Evolutionary conservation across 495 filamentous ascomycete genomes (phyloP).

Genomic region (Thozetella sp.): DNA sequence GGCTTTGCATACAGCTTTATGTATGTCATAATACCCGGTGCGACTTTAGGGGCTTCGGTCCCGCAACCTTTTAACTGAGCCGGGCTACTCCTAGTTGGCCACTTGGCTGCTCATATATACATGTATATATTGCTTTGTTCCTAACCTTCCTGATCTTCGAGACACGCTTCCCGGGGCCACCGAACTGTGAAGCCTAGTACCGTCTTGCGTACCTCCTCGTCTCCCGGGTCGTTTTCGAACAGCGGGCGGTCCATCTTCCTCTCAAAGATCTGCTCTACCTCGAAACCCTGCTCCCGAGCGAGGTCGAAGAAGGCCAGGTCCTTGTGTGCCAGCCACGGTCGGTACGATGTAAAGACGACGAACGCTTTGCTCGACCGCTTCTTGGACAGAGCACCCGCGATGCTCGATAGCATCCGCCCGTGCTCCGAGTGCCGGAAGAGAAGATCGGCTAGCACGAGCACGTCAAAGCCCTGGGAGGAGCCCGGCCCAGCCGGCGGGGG

Average conservation of each 20-base stretch:
- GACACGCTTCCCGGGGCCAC: constrained; percentile 39
- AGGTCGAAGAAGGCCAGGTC: constrained; percentile 86
- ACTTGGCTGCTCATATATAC: too few relatives aligned
- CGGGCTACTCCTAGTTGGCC: too few relatives aligned
- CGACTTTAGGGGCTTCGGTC: too few relatives aligned
- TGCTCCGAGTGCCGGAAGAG: constrained; percentile 91
- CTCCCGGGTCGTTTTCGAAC: constrained; percentile 86
- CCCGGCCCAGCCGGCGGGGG: constrained; percentile 7
- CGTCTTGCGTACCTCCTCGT: constrained; percentile 73
- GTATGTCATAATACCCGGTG: too few relatives aligned
- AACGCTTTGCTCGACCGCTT: constrained; percentile 61
- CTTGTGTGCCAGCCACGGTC: constrained; percentile 83
- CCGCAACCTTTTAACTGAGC: too few relatives aligned
- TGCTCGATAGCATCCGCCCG: constrained; percentile 68
- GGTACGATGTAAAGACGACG: constrained; percentile 92
- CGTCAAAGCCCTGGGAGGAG: constrained; percentile 60
- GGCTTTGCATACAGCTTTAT: too few relatives aligned
- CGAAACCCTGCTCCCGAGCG: constrained; percentile 66
- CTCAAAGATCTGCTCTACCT: constrained; percentile 77
- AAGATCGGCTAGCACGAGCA: constrained; percentile 84
- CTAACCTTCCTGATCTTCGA: neutral
- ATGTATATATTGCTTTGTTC: too few relatives aligned
- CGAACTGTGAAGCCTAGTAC: constrained; percentile 78
- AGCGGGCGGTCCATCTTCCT: constrained; percentile 79
- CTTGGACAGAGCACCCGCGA: constrained; percentile 62